These are phyloP conservation scores for Myriangium duriaei DNA, from an alignment of 2,329 filamentous ascomycete species.

Conservation along the genomic window DNA sequence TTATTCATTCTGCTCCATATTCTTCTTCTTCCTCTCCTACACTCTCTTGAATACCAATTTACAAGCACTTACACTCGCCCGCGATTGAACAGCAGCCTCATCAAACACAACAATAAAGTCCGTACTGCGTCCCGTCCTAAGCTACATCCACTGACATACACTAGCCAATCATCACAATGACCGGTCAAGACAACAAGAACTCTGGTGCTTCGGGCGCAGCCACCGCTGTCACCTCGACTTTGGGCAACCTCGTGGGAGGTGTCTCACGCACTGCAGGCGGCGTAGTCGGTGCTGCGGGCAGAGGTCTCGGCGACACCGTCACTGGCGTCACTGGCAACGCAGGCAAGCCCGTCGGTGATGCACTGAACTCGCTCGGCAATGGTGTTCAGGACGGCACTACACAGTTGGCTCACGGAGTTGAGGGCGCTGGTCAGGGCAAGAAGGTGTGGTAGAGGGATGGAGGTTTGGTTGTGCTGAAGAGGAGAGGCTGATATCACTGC, in stretches of 20 bases:
- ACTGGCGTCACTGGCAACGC: conserved; percentile 33
- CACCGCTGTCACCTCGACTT: conserved; percentile 43
- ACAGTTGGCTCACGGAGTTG: conserved; percentile 32
- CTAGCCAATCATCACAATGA: too few relatives aligned
- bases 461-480: neutral
- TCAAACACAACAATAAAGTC: too few relatives aligned
- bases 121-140: too few relatives aligned
- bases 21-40: too few relatives aligned
- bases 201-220: conserved; percentile 38
- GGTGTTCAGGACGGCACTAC: conserved; percentile 33
- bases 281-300: conserved; percentile 36
- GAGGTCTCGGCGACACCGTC: conserved; percentile 33
- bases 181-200: conserved; percentile 25
- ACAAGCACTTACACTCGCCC: too few relatives aligned
- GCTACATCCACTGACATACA: too few relatives aligned
- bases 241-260: conserved; percentile 44
- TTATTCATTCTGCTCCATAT: too few relatives aligned
- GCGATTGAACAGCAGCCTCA: too few relatives aligned
- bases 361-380: conserved; percentile 29
- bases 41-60: too few relatives aligned
- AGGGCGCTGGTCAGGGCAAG: conserved; percentile 36
- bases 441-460: conserved; percentile 16
- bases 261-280: conserved; percentile 41
- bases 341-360: conserved; percentile 29
- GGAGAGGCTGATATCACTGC: conserved; percentile 8